Base-by-base conservation (phyloP, 139 green algal genomes). In the Yamagishiella unicocca region DNA sequence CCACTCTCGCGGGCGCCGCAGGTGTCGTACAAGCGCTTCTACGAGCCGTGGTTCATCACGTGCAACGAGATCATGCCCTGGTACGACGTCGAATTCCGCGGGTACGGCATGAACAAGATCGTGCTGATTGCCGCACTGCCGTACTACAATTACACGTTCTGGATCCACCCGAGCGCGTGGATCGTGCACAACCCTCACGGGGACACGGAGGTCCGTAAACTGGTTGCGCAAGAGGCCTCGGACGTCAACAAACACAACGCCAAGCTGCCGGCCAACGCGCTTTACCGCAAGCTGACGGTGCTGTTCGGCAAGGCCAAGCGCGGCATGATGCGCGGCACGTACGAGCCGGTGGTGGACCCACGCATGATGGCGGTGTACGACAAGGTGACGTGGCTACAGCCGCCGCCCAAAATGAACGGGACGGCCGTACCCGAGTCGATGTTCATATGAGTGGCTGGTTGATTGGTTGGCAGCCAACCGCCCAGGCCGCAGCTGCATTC, bases 71-170 rank as follows among this genome's bases (percentile, higher is more conserved):
- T 86, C 74, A 88, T 91, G 82, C 88, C 88, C 21, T 86, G 80
- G 82, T 87, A 87, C 82, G 82, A 87, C 50, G 25, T 87, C 2
- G 50, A 80, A 33, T 87, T 81, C 67, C 82, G 86, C 22, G 88
- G 88, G 27, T 91, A 91, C 74, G 88, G 88, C 64, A 74, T 91
- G 88, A 91, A 91, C 58, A 89, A 91, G 89, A 92, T 92, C 45
- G 82, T 88, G 9, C 85, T 90, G 25, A 88, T 92, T 40, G 89
- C 89, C 17, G 72, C 54, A 17, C 72, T 92, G 19, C 87, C 87
- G 38, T 89, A 78, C 73, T 92, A 90, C 89, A 87, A 84, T 64
- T 87, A 84, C 81, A 88, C 46, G 12, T 90, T 92, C 54, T 53
- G 68, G 74, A 61, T 87, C 25, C 74, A 90, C 75, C 82, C 85